Evolutionary conservation across 2,329 filamentous ascomycete species (phyloP).

Genomic region (Colletotrichum simmondsii): DNA sequence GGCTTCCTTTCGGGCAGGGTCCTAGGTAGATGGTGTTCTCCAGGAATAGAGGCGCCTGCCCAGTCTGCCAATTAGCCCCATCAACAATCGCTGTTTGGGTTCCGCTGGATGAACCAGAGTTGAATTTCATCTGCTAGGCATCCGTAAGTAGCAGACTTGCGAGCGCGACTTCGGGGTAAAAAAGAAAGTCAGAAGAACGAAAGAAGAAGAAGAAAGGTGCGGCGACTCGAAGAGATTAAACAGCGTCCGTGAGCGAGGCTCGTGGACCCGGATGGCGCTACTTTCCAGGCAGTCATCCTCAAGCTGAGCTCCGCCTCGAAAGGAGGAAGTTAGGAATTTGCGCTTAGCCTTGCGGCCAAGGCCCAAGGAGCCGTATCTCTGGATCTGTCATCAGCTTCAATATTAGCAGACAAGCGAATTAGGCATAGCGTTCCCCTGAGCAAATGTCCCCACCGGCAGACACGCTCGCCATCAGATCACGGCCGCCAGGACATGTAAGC

Average conservation of each 20-base stretch:
- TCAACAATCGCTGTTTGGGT: background rate
- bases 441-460: background rate
- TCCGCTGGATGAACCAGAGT: background rate
- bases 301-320: background rate
- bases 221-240: constrained; percentile 17
- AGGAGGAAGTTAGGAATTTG: background rate
- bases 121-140: background rate
- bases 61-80: background rate
- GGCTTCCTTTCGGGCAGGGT: background rate
- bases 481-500: constrained; percentile 1
- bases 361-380: background rate
- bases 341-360: background rate
- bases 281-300: background rate
- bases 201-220: background rate
- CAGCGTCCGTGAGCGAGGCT: constrained; percentile 25
- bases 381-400: background rate
- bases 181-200: background rate
- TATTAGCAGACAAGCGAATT: constrained; percentile 6
- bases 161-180: background rate
- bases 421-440: constrained; percentile 11
- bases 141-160: background rate
- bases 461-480: constrained; percentile 27
- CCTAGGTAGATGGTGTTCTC: background rate
- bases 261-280: constrained; percentile 19
- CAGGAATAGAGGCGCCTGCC: background rate